A percentile compares a stretch with the other conserved stretches of the same genome.
These are phyloP conservation scores for Kwoniella dejecticola DNA, from an alignment of 768 basidiomycete genomes.

Conservation along the genomic window DNA sequence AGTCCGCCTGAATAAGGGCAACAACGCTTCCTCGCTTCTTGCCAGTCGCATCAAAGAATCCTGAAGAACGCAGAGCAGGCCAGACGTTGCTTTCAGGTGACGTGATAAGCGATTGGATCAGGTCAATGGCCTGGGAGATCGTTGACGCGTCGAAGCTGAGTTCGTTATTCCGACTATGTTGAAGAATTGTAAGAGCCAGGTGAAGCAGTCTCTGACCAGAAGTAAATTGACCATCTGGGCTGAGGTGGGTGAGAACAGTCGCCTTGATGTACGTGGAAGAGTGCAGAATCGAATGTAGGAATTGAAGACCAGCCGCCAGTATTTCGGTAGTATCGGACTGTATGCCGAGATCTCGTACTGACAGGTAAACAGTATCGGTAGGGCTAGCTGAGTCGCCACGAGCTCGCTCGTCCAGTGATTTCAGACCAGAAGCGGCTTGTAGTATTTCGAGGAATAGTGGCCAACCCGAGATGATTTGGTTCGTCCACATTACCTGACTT, in stretches of 20 bases:
- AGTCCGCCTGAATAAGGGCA: slow-evolving; percentile 70
- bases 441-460: slow-evolving; percentile 78
- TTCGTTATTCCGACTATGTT: slow-evolving; percentile 49
- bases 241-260: slow-evolving; percentile 16
- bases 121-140: slow-evolving; percentile 69
- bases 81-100: slow-evolving; percentile 79
- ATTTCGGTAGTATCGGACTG: slow-evolving; percentile 66
- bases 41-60: slow-evolving; percentile 59
- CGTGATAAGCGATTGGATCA: slow-evolving; percentile 75
- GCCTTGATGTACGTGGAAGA: slow-evolving; percentile 60
- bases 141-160: slow-evolving; percentile 69
- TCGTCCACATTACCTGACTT: slow-evolving; percentile 75
- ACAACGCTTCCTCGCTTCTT: slow-evolving; percentile 30
- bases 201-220: slow-evolving; percentile 67
- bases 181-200: slow-evolving; percentile 62
- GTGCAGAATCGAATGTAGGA: slow-evolving; percentile 74
- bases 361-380: slow-evolving; percentile 21
- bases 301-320: slow-evolving; percentile 73
- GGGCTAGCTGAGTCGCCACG: not conserved
- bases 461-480: slow-evolving; percentile 78
- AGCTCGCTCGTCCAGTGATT: slow-evolving; percentile 11
- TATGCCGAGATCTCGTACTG: slow-evolving; percentile 61
- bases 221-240: slow-evolving; percentile 66
- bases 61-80: slow-evolving; percentile 80
- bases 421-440: slow-evolving; percentile 51